Evolutionary conservation across 805 yeast genomes (phyloP), one percentile per base, ranked within the genome.

Genomic region (Ogataea minuta): DNA sequence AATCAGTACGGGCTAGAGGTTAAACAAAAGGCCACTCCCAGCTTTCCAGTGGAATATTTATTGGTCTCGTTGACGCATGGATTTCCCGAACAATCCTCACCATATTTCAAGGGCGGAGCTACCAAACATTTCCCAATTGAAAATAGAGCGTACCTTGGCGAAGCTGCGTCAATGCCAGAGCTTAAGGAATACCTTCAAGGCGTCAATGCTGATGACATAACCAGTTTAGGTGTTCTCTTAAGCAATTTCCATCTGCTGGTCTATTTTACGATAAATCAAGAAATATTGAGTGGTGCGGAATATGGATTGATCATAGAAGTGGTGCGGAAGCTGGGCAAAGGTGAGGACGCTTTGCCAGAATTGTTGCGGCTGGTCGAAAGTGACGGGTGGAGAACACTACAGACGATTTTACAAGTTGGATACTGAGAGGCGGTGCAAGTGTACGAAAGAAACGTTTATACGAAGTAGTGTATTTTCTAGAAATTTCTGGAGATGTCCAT

Each of bases 1-100:
- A 93, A 93, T 58, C 97, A 93, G 64, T 93, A 93, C 63, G 86
- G 86, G 4, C 67, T 88, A 21, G 79, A 87, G 25, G 95, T 93
- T n/a, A 88, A 88, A 53, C 77, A 79, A 28, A 84, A 86, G 56
- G 95, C 96, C 1, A 83, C 83, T 53, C 96, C 96, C 1, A 84
- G 93, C 16, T 86, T 89, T 59, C 97, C 97, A 2, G 89, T 84
- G n/a, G 96, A 89, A 45, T 89, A 85, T 57, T 62, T 89, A 44
- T 64, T 93, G 37, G 95, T 91, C 1, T 81, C 96, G 2, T 65
- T 91, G 46, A 82, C 95, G 4, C 98, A 93, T 60, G 96, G 98
- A 3, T 91, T 93, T 73, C 95, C 96, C 1, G 76, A 79, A 46
- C 66, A 69, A 0, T 72, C 47, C 13, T 56, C 80, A 0, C 80